phyloP scores from a whole-genome alignment of 2,329 filamentous ascomycete genomes.

The Trichoderma polysporum region DNA sequence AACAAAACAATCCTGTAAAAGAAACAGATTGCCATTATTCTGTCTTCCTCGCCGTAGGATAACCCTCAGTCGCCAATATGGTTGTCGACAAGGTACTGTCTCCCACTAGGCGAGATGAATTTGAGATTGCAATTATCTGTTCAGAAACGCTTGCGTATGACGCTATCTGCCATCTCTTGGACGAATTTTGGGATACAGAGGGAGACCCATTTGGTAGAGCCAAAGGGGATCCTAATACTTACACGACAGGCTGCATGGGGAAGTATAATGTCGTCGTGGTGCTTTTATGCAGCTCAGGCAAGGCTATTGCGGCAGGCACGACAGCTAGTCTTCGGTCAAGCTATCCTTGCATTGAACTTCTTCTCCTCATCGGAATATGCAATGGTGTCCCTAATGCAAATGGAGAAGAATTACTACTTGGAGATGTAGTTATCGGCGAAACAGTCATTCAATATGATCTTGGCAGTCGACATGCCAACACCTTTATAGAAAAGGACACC shows the following conservation, averaged over 20 bases:
- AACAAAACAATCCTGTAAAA: no score
- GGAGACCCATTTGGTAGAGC: not conserved
- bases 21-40: no score
- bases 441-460: not conserved
- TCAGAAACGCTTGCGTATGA: not conserved
- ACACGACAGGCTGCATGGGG: not conserved
- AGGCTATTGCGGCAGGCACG: not conserved
- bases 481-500: not conserved
- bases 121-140: not conserved
- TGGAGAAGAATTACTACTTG: not conserved
- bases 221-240: not conserved
- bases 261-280: not conserved
- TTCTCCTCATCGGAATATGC: not conserved
- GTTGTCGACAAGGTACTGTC: not conserved
- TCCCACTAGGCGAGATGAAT: not conserved
- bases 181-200: not conserved
- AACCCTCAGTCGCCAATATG: not conserved
- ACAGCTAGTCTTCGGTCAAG: not conserved
- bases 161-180: not conserved
- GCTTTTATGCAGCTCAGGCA: not conserved
- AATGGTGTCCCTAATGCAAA: not conserved
- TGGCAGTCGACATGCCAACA: not conserved
- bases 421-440: not conserved
- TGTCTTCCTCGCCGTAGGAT: no score
- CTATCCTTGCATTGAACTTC: not conserved